phyloP scores from a whole-genome alignment of 495 filamentous ascomycete genomes.

The Penicillium odoratum region DNA sequence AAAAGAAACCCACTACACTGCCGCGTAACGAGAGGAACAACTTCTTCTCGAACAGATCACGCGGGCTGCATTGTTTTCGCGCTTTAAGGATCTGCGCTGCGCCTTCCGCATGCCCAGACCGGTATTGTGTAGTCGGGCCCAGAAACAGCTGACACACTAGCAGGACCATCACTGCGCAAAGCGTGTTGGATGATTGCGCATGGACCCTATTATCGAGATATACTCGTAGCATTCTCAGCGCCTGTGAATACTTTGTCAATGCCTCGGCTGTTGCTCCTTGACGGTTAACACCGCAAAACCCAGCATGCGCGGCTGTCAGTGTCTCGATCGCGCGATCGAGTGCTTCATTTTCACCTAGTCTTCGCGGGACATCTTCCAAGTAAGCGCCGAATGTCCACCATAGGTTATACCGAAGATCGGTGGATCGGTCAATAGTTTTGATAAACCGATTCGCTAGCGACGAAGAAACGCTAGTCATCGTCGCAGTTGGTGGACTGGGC shows the following conservation, averaged over 20 bases:
- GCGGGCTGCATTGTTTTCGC: slow-evolving; percentile 29
- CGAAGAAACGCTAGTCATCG: slow-evolving; percentile 23
- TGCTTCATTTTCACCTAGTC: slow-evolving; percentile 43
- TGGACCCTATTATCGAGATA: slow-evolving; percentile 39
- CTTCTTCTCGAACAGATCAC: slow-evolving; percentile 39
- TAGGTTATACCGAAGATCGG: slow-evolving; percentile 45
- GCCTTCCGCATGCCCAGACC: slow-evolving; percentile 43
- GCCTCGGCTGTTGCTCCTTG: slow-evolving; percentile 19
- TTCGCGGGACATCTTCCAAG: slow-evolving; percentile 36
- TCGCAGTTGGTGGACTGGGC: slow-evolving; percentile 3
- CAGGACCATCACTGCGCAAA: slow-evolving; percentile 47
- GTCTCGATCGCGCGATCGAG: slow-evolving; percentile 42
- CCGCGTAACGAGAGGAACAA: slow-evolving; percentile 41
- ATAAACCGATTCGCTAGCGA: slow-evolving; percentile 30
- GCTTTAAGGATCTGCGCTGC: slow-evolving; percentile 42
- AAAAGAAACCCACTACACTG: slow-evolving; percentile 32
- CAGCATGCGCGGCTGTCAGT: slow-evolving; percentile 32
- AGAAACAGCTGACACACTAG: slow-evolving; percentile 39
- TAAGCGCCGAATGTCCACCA: slow-evolving; percentile 43
- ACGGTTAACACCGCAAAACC: slow-evolving; percentile 21
- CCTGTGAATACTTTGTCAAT: slow-evolving; percentile 39
- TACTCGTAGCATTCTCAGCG: slow-evolving; percentile 33
- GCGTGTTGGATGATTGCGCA: slow-evolving; percentile 38
- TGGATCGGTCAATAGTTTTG: slow-evolving; percentile 27
- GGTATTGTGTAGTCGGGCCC: slow-evolving; percentile 9